A percentile compares a stretch with the other conserved stretches of the same genome.
Conservation (phyloP, 257 asterid genomes). For the Rubia yunnanensis region DNA sequence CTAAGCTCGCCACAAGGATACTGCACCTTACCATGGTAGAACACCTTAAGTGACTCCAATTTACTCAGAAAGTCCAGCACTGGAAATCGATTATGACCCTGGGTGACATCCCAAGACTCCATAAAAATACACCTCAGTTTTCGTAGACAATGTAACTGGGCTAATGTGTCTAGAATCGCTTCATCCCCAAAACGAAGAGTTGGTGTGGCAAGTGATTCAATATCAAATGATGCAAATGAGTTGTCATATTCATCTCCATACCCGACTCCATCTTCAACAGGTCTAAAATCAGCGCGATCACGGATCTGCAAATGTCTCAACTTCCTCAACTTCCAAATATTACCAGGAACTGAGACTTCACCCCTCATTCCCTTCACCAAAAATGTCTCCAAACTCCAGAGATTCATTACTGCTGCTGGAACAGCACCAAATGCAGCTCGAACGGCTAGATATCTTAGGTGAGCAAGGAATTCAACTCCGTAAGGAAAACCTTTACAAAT, state of each 20-base stretch:
- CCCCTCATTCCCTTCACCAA: not conserved
- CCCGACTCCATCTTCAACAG: not conserved
- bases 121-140: not conserved
- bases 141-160: not conserved
- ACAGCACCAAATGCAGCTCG: not conserved
- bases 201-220: not conserved
- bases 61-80: not conserved
- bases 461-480: not conserved
- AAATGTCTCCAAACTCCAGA: not conserved
- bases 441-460: not conserved
- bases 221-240: not conserved
- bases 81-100: not conserved
- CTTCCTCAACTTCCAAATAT: not conserved
- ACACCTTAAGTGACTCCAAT: not conserved
- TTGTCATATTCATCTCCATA: no score
- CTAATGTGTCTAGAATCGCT: not conserved
- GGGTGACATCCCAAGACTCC: not conserved
- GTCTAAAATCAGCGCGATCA: not conserved
- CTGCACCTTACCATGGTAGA: slow-evolving; percentile 1
- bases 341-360: not conserved
- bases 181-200: not conserved
- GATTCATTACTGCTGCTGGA: not conserved
- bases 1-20: not conserved
- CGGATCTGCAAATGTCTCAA: not conserved
- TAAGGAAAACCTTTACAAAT: not conserved